Evolutionary conservation across 1,139 yeast genomes (phyloP), one percentile per base, ranked within the genome.

Genomic region (Geotrichum cucujoidarum): DNA sequence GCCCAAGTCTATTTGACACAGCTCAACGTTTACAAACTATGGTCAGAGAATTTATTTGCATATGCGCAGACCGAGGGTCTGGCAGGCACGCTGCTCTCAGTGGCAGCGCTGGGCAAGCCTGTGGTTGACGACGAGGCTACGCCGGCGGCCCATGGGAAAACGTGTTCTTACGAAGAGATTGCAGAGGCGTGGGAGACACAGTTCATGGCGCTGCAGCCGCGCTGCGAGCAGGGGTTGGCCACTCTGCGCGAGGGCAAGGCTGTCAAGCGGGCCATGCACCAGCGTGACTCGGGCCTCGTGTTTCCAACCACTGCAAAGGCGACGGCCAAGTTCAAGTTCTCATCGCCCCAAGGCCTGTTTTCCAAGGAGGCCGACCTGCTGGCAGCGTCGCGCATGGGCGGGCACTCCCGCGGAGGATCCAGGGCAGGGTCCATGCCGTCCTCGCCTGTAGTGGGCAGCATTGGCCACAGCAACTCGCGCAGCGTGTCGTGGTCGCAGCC

Each of bases 1-100:
- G 49, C 68, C 20, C 57, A 58, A 35, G 48, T 68, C 31, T 65
- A 61, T 39, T 52, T 62, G 46, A 58, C 63, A 4, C 62, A 66
- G 47, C 52, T 61, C 33, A 51, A 55, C 27, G 55, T 63, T 13
- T 47, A 58, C 39, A 58, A 60, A 44, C 54, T 60, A 7, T 46
- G 55, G 45, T 55, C 57, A 36, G 56, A 55, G 13, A 54, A 57
- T 24, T 45, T 66, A 45, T 52, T 51, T 32, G 53, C 56, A n/a
- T 65, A 53, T 47, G 54, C 66, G 13, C 58, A 56, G 48, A 50
- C 51, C 25, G 60, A 63, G 47, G 65, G 68, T 14, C 49, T 60
- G 35, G 24, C 54, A 14, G 49, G 49, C 6, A 17, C 38, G 10
- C 35, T 42, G 8, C 34, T 35, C 2, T 42, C 45, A 5, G 33